phyloP scores from a whole-genome alignment of 108 stramenopile genomes.

The Skeletonema tropicum region DNA sequence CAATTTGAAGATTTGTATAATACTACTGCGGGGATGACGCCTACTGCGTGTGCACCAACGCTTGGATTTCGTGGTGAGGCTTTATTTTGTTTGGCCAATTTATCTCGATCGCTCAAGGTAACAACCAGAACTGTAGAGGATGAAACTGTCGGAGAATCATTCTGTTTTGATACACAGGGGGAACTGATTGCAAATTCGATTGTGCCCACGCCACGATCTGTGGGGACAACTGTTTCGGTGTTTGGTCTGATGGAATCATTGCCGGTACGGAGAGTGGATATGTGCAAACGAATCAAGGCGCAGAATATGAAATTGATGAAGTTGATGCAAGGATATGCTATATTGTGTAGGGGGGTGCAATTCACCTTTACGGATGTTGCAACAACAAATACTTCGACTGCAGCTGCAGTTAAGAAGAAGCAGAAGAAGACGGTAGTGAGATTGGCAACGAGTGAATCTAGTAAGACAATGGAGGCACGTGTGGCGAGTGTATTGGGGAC shows the following conservation, averaged over 20 bases:
- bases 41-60: slow-evolving; percentile 21
- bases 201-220: slow-evolving; percentile 48
- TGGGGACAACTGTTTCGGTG: slow-evolving; percentile 90
- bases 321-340: slow-evolving; percentile 83
- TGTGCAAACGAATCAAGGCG: slow-evolving; percentile 64
- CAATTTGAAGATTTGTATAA: slow-evolving; percentile 82
- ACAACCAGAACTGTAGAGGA: slow-evolving; percentile 70
- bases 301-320: slow-evolving; percentile 75
- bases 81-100: slow-evolving; percentile 77
- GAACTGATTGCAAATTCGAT: slow-evolving; percentile 27
- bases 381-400: background rate
- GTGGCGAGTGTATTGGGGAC: slow-evolving; percentile 67
- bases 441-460: slow-evolving; percentile 56
- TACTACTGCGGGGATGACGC: background rate
- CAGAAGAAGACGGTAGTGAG: slow-evolving; percentile 40
- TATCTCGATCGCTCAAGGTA: slow-evolving; percentile 64
- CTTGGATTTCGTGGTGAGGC: slow-evolving; percentile 93
- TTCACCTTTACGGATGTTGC: slow-evolving; percentile 73
- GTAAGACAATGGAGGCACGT: slow-evolving; percentile 59
- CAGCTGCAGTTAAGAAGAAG: background rate
- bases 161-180: slow-evolving; percentile 67
- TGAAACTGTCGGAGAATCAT: slow-evolving; percentile 54
- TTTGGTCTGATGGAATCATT: slow-evolving; percentile 75
- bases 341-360: slow-evolving; percentile 70
- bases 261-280: slow-evolving; percentile 83